Percentiles rank a stretch among this genome's conserved stretches.
Evolutionary conservation across 2,329 filamentous ascomycete genomes (phyloP).

Genomic region (Nigrograna mackinnonii): DNA sequence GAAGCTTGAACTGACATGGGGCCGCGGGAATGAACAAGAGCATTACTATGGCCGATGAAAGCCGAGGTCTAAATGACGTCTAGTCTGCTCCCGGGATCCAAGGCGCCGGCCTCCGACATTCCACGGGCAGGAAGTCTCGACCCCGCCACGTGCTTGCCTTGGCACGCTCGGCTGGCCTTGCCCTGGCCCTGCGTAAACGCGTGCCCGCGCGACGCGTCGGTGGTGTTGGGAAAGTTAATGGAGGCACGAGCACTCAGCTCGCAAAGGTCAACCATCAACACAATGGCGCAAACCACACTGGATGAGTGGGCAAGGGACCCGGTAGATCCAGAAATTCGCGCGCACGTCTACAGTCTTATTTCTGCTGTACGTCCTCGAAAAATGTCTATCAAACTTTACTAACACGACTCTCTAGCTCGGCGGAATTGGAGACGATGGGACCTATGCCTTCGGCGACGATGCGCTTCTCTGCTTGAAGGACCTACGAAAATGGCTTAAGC

Average conservation of each 20-base stretch:
- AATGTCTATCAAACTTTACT: constrained; percentile 6
- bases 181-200: too few relatives aligned
- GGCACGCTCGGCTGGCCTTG: too few relatives aligned
- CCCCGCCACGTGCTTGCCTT: too few relatives aligned
- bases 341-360: constrained; percentile 90
- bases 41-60: constrained; percentile 21
- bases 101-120: too few relatives aligned
- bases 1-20: constrained; percentile 6
- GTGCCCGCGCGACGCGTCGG: constrained; percentile 34
- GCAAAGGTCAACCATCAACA: constrained; percentile 31
- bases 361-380: constrained; percentile 71
- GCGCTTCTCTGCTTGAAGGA: constrained; percentile 90
- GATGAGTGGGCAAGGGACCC: constrained; percentile 49
- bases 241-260: constrained; percentile 11
- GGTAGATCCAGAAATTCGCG: constrained; percentile 89
- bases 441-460: constrained; percentile 90
- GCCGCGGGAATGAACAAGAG: too few relatives aligned
- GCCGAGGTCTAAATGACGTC: constrained; percentile 17
- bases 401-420: constrained; percentile 67
- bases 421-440: constrained; percentile 78
- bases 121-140: too few relatives aligned
- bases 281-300: constrained; percentile 39
- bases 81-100: constrained; percentile 21
- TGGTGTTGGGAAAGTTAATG: constrained; percentile 10
- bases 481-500: constrained; percentile 90